These are phyloP conservation scores for Lachancea nothofagi DNA, from an alignment of 805 yeast genomes.

Conservation along the genomic window DNA sequence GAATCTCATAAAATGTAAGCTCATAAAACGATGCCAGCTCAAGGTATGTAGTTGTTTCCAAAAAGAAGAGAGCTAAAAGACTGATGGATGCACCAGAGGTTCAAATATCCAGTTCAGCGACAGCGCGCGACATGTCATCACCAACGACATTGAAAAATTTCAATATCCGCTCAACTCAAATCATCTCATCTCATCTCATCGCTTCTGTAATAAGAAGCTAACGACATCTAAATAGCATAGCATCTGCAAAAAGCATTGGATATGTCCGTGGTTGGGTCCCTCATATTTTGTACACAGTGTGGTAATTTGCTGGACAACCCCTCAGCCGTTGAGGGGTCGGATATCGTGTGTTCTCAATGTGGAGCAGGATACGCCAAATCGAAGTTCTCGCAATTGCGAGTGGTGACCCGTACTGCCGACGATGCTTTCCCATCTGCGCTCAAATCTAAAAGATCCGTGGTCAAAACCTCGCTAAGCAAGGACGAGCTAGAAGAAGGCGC, in stretches of 20 bases:
- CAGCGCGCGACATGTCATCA: background rate
- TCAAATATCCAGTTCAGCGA: no score
- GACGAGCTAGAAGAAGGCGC: conserved; percentile 92
- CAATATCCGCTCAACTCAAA: background rate
- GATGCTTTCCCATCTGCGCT: conserved; percentile 91
- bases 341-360: conserved; percentile 55
- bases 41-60: no score
- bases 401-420: conserved; percentile 79
- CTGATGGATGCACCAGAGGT: no score
- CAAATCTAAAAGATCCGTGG: conserved; percentile 78
- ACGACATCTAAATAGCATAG: no score
- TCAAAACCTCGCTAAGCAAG: conserved; percentile 72
- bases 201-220: no score
- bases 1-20: no score
- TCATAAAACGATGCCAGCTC: no score
- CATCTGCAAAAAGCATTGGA: conserved; percentile 4
- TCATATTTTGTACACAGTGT: conserved; percentile 89
- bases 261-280: conserved; percentile 94
- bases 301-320: conserved; percentile 79
- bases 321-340: conserved; percentile 38
- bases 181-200: conserved; percentile 3
- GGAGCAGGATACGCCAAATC: conserved; percentile 32
- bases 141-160: background rate
- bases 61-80: no score
- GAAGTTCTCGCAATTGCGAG: conserved; percentile 70